A percentile compares a stretch with the other conserved stretches of the same genome.
Conservation (phyloP, 768 basidiomycete species). For the Glaciozyma antarctica region DNA sequence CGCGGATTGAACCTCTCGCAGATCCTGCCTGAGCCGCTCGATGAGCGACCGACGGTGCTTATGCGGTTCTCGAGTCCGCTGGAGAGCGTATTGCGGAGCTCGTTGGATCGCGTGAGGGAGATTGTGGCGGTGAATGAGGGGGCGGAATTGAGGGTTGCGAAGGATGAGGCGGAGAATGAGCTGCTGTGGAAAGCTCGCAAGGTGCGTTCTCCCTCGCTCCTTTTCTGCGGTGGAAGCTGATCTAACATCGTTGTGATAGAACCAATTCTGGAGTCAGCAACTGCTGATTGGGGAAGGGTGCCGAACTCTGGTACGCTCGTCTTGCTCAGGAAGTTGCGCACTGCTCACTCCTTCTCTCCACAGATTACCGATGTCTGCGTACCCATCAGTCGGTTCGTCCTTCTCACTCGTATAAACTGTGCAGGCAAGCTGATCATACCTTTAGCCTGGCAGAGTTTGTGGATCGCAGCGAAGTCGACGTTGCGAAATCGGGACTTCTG, state of each 20-base stretch:
- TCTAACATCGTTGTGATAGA: conserved; percentile 41
- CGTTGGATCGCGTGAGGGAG: conserved; percentile 32
- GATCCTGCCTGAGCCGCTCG: conserved; percentile 26
- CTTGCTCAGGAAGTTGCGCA: conserved; percentile 52
- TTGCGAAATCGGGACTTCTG: conserved; percentile 51
- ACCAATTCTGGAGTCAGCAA: conserved; percentile 55
- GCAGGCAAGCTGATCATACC: too few species aligned
- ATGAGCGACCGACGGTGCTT: conserved; percentile 52
- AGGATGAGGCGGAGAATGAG: conserved; percentile 74
- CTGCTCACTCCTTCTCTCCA: conserved; percentile 37
- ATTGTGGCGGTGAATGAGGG: conserved; percentile 64
- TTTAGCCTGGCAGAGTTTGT: conserved; percentile 41
- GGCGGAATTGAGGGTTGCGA: conserved; percentile 59
- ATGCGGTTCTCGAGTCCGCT: conserved; percentile 82
- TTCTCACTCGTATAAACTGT: too few species aligned
- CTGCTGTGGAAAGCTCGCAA: conserved; percentile 54
- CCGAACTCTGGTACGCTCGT: conserved; percentile 51
- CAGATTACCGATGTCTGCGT: conserved; percentile 39
- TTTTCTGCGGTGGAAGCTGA: not conserved
- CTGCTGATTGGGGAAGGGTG: conserved; percentile 75
- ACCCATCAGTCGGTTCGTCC: conserved; percentile 34
- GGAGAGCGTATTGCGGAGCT: conserved; percentile 35
- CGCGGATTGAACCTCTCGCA: conserved; percentile 52
- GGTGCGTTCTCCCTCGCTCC: conserved; percentile 9
- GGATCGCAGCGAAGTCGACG: conserved; percentile 68